Percentiles rank a stretch among this genome's conserved stretches.
Evolutionary conservation across 108 stramenopile genomes (phyloP).

Genomic region (Nitzschia sp.): DNA sequence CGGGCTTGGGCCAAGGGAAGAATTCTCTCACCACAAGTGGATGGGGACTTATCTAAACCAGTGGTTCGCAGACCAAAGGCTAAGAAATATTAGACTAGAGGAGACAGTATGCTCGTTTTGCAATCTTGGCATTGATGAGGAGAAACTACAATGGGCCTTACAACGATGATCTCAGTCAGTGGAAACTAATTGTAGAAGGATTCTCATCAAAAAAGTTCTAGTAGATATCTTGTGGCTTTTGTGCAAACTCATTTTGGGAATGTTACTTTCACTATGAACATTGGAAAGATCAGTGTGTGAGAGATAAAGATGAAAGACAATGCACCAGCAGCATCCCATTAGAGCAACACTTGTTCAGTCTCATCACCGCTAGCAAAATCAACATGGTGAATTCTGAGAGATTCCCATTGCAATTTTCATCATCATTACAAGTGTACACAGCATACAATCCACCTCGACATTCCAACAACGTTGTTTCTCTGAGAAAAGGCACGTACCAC

Average conservation of each 20-base stretch:
- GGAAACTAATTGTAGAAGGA: no score
- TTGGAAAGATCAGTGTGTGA: no score
- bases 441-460: neutral
- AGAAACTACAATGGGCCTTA: no score
- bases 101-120: neutral
- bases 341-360: constrained; percentile 16
- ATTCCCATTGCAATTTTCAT: constrained; percentile 67
- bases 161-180: no score
- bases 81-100: neutral
- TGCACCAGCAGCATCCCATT: constrained; percentile 16
- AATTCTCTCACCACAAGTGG: constrained; percentile 10
- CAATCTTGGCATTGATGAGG: no score
- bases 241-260: no score
- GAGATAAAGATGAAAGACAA: no score
- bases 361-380: constrained; percentile 50
- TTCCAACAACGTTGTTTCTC: neutral
- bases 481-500: neutral
- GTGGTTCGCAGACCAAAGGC: neutral
- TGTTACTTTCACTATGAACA: no score
- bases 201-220: no score
- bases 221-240: no score
- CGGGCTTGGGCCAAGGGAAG: constrained; percentile 78
- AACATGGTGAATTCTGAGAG: constrained; percentile 40
- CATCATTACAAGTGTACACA: constrained; percentile 42
- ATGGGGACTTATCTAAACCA: neutral